phyloP scores from a whole-genome alignment of 257 asterid genomes.

The Prunella vulgaris region DNA sequence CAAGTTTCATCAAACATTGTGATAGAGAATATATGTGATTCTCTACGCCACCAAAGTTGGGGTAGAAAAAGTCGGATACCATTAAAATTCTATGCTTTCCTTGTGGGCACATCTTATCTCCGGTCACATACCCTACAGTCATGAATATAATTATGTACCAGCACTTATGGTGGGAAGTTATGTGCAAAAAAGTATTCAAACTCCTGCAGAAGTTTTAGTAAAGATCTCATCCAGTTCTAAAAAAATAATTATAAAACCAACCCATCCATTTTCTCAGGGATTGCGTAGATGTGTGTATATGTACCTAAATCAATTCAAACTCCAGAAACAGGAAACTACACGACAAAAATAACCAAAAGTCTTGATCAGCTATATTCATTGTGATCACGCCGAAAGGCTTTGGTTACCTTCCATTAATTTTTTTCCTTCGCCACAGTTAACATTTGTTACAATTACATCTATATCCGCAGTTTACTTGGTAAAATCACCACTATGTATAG shows the following conservation, averaged over 20 bases:
- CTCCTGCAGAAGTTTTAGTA: background rate
- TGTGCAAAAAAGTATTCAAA: background rate
- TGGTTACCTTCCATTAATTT: background rate
- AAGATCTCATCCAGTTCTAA: background rate
- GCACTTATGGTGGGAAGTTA: background rate
- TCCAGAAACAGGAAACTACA: background rate
- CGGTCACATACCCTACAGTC: constrained; percentile 18
- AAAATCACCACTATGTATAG: background rate
- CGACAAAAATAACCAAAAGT: background rate
- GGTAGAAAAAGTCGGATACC: constrained; percentile 93
- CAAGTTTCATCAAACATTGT: constrained; percentile 80
- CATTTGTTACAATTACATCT: background rate
- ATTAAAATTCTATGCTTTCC: constrained; percentile 64
- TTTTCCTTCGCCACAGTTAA: background rate
- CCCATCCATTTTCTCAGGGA: background rate
- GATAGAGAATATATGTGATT: constrained; percentile 91
- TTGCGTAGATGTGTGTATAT: background rate
- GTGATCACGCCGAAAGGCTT: background rate
- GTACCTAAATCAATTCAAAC: background rate
- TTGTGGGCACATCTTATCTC: constrained; percentile 43
- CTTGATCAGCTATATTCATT: constrained; percentile 6
- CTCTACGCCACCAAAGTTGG: constrained; percentile 96
- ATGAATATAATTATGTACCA: constrained; percentile 4
- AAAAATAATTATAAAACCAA: background rate
- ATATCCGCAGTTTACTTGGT: background rate